phyloP scores from a whole-genome alignment of 73 alveolate genomes.

The Paramecium bursaria region DNA sequence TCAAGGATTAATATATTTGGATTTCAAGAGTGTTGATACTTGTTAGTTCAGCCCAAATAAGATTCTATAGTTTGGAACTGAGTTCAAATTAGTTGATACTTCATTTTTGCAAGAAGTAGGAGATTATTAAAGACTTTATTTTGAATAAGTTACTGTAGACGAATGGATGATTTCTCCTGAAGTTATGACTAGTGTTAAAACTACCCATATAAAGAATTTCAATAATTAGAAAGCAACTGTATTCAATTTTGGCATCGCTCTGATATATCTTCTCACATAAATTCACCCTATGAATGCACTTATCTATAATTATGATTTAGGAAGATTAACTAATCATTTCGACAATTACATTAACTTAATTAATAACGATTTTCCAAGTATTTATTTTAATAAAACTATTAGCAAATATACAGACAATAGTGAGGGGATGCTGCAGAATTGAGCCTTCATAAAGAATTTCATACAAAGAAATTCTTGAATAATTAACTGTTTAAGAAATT shows the following conservation, averaged over 20 bases:
- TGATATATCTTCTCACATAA: neutral
- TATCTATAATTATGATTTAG: slow-evolving; percentile 30
- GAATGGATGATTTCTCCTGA: slow-evolving; percentile 49
- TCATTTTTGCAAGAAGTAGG: neutral
- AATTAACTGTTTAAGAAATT: no score
- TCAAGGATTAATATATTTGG: neutral
- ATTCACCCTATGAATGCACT: neutral
- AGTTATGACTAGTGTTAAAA: slow-evolving; percentile 17
- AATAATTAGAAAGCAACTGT: slow-evolving; percentile 41
- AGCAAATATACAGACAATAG: no score
- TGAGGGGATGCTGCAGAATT: no score
- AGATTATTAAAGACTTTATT: slow-evolving; percentile 5
- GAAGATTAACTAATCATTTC: slow-evolving; percentile 26
- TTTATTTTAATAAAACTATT: no score
- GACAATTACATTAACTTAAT: slow-evolving; percentile 12
- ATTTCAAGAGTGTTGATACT: neutral
- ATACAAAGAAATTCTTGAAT: no score
- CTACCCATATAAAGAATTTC: neutral
- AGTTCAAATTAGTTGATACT: neutral
- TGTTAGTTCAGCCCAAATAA: slow-evolving; percentile 22
- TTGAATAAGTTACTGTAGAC: slow-evolving; percentile 12
- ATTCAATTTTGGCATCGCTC: slow-evolving; percentile 21
- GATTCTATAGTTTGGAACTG: slow-evolving; percentile 1
- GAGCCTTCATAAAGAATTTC: no score
- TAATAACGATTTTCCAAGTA: no score